phyloP scores from a whole-genome alignment of 192 early-diverging fungal species.

The Podila epigama region DNA sequence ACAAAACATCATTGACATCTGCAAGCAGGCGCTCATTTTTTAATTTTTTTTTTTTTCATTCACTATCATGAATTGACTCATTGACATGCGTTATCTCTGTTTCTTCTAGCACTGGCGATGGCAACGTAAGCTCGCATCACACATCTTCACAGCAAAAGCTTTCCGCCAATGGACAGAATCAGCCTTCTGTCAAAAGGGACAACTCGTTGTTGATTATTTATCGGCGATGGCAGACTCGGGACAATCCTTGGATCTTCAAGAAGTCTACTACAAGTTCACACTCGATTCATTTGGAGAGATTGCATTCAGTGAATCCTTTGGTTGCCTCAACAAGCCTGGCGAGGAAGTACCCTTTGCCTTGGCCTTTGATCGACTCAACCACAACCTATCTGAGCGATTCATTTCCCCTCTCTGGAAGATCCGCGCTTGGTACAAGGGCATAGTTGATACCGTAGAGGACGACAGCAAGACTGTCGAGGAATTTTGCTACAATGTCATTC shows the following conservation, averaged over 20 bases:
- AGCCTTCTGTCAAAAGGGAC: slow-evolving; percentile 28
- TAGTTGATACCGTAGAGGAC: slow-evolving; percentile 2
- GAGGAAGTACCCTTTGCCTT: slow-evolving; percentile 52
- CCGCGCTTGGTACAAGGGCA: slow-evolving; percentile 17
- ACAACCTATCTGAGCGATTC: slow-evolving; percentile 26
- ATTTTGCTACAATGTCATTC: slow-evolving; percentile 45
- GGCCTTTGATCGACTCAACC: slow-evolving; percentile 65
- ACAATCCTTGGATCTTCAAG: slow-evolving; percentile 52
- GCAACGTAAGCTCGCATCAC: slow-evolving; percentile 50
- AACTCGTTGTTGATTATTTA: slow-evolving; percentile 33
- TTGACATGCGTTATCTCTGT: too few species aligned
- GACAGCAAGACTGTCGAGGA: slow-evolving; percentile 33
- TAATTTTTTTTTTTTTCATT: not conserved
- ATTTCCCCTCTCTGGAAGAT: slow-evolving; percentile 27
- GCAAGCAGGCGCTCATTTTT: not conserved
- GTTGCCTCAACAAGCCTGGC: slow-evolving; percentile 31
- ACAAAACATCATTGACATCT: not conserved
- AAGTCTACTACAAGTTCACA: slow-evolving; percentile 56
- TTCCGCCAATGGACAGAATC: slow-evolving; percentile 45
- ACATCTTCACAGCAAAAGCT: slow-evolving; percentile 54
- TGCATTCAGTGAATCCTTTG: slow-evolving; percentile 46
- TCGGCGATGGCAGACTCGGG: slow-evolving; percentile 18
- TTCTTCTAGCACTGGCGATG: slow-evolving; percentile 46
- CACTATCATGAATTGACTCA: not conserved
- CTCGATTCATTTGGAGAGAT: slow-evolving; percentile 49